phyloP scores from a whole-genome alignment of 1,284 basidiomycete species.

The Volvariella surrecta region DNA sequence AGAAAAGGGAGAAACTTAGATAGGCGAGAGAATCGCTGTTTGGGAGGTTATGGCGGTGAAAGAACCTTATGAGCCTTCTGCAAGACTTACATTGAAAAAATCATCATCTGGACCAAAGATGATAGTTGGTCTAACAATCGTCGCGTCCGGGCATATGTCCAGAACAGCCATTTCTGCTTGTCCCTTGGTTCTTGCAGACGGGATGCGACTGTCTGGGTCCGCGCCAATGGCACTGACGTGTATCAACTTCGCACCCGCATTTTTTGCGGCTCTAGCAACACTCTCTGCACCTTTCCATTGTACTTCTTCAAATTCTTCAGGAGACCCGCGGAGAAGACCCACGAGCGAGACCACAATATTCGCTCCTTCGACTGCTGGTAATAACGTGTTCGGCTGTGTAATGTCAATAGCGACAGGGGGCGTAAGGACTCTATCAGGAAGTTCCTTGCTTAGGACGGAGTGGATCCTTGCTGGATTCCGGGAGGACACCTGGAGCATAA shows the following conservation, averaged over 20 bases:
- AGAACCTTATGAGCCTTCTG: slow-evolving; percentile 4
- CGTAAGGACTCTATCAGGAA: slow-evolving; percentile 25
- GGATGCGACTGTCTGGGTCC: slow-evolving; percentile 34
- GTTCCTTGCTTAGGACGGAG: slow-evolving; percentile 19
- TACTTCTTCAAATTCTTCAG: slow-evolving; percentile 45
- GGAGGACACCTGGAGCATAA: slow-evolving; percentile 45
- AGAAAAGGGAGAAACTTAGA: slow-evolving; percentile 56
- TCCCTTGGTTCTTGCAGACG: slow-evolving; percentile 55
- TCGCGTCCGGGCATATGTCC: slow-evolving; percentile 39
- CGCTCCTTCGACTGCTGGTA: slow-evolving; percentile 41
- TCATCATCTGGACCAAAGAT: slow-evolving; percentile 68
- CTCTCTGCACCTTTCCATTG: slow-evolving; percentile 60
- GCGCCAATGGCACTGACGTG: slow-evolving; percentile 60
- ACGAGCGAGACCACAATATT: slow-evolving; percentile 54
- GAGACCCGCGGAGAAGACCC: slow-evolving; percentile 51
- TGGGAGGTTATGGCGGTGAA: background rate
- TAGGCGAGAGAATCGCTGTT: slow-evolving; percentile 51
- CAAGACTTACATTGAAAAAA: slow-evolving; percentile 50
- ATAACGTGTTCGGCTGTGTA: slow-evolving; percentile 37
- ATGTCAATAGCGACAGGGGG: slow-evolving; percentile 45
- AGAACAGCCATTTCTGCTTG: slow-evolving; percentile 48
- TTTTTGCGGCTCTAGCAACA: slow-evolving; percentile 41
- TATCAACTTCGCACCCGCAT: slow-evolving; percentile 43
- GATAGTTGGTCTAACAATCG: slow-evolving; percentile 59
- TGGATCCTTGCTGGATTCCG: slow-evolving; percentile 37